Evolutionary conservation across 2,329 filamentous ascomycete species (phyloP).

Genomic region (Thermothelomyces thermophilus): DNA sequence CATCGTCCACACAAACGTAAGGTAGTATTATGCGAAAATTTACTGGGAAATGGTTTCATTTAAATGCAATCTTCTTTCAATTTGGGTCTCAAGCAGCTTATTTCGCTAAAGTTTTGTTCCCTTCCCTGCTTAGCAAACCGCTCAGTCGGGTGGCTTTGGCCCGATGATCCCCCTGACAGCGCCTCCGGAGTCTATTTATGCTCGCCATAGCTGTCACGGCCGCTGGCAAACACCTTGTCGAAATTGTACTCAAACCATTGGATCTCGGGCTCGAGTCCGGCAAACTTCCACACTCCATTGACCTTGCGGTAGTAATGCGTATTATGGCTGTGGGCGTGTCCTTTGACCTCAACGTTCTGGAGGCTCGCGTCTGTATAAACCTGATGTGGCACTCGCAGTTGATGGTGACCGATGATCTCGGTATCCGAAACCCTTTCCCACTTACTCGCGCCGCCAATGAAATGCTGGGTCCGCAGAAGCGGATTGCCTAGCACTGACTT

Average conservation of each 20-base stretch:
- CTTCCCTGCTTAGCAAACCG: too few species aligned
- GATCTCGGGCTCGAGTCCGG: conserved; percentile 48
- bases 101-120: too few species aligned
- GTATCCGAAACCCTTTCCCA: conserved; percentile 52
- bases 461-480: conserved; percentile 58
- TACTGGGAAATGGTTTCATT: too few species aligned
- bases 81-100: too few species aligned
- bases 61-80: too few species aligned
- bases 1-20: too few species aligned
- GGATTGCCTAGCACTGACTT: conserved; percentile 53
- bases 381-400: conserved; percentile 57
- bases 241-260: conserved; percentile 54
- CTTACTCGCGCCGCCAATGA: conserved; percentile 50
- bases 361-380: conserved; percentile 48
- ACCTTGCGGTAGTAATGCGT: conserved; percentile 53
- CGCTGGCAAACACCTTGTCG: conserved; percentile 45
- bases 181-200: background rate
- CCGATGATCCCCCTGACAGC: too few species aligned
- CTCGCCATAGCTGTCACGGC: conserved; percentile 34
- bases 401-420: conserved; percentile 54
- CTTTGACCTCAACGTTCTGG: conserved; percentile 47
- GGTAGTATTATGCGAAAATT: too few species aligned
- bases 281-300: conserved; percentile 56
- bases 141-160: too few species aligned
- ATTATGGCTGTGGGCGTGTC: conserved; percentile 53